A percentile compares a stretch with the other conserved stretches of the same genome.
These are phyloP conservation scores for Penicillium sp. DNA, from an alignment of 2,329 filamentous ascomycete species.

Conservation along the genomic window DNA sequence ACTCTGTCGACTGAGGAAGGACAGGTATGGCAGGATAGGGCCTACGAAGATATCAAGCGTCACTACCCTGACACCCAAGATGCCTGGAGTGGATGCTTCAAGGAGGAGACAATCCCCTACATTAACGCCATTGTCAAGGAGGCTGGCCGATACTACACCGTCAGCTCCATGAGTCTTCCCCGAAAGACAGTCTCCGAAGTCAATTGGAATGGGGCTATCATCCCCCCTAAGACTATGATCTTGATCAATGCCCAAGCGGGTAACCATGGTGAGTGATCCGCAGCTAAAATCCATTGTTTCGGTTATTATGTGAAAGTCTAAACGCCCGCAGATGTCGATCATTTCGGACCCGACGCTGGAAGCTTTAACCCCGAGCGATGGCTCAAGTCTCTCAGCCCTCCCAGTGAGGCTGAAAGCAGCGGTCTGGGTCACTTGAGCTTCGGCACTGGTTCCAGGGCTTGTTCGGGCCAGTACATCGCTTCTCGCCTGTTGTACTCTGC, in stretches of 20 bases:
- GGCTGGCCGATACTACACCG: conserved; percentile 69
- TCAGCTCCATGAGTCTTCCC: conserved; percentile 70
- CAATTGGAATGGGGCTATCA: conserved; percentile 60
- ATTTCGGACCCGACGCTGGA: conserved; percentile 57
- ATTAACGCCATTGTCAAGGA: conserved; percentile 73
- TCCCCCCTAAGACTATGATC: conserved; percentile 71
- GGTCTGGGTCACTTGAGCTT: conserved; percentile 58
- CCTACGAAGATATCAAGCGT: conserved; percentile 64
- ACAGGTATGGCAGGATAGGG: conserved; percentile 64
- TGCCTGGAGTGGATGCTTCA: conserved; percentile 64
- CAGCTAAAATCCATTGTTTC: not conserved
- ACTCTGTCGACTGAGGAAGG: conserved; percentile 63
- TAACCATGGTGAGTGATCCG: conserved; percentile 49
- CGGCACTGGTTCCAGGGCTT: conserved; percentile 58
- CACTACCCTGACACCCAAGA: conserved; percentile 63
- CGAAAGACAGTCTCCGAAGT: conserved; percentile 66
- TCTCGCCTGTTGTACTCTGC: conserved; percentile 57
- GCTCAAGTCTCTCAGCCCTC: conserved; percentile 45
- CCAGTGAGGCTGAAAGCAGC: conserved; percentile 43
- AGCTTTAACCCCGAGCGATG: conserved; percentile 66
- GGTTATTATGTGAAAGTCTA: not conserved
- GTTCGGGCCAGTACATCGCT: conserved; percentile 57
- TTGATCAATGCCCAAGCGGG: conserved; percentile 73
- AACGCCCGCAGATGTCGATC: conserved; percentile 50
- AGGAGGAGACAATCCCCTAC: conserved; percentile 69